Evolutionary conservation across 2,329 filamentous ascomycete genomes (phyloP), one percentile per base, ranked within the genome.

Genomic region (Westerdykella aurantiaca): DNA sequence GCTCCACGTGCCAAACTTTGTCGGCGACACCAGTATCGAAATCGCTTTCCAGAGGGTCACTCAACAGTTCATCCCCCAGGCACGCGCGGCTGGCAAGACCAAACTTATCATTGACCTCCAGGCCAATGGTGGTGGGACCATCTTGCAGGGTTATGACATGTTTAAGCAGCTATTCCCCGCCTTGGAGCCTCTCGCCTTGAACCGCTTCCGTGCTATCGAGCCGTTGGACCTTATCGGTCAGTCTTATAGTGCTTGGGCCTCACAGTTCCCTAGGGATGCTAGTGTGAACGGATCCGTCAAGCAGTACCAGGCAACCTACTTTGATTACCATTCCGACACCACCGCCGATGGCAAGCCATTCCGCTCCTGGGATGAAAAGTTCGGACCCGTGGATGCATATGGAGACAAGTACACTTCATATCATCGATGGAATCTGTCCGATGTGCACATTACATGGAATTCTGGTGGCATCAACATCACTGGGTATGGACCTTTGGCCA

Each of bases 71-170:
- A 58, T 75, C 17, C 52, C 68, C 6, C 63, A 64, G 35, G 70
- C 72, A 17, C 60, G 69, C 17, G 67, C 68, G 2, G 72, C 70
- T 0, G 75, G 74, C 47, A 82, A 80, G 64, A 79, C 72, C 10
- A 80, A 78, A 56, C 70, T 83, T 3, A 75, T 83, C 18, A 70
- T 84, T 34, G 80, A 83, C 52, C 60, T 83, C 1, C 74, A 74
- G 13, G 73, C 71, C 46, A 83, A 83, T 54, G 76, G 73, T 11
- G 81, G 81, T 37, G 80, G 81, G 37, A 74, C 71, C 17, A 75
- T 83, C 40, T 60, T 80, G 12, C 73, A 77, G 34, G 80, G 77
- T 9, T 80, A 79, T 44, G 80, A 82, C 53, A 68, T 84, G 45
- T 82, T 83, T 67, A 76, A 76, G 42, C 69, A 75, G 61, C 64